Evolutionary conservation across 768 basidiomycete species (phyloP).

Genomic region (Mycena leptocephala): DNA sequence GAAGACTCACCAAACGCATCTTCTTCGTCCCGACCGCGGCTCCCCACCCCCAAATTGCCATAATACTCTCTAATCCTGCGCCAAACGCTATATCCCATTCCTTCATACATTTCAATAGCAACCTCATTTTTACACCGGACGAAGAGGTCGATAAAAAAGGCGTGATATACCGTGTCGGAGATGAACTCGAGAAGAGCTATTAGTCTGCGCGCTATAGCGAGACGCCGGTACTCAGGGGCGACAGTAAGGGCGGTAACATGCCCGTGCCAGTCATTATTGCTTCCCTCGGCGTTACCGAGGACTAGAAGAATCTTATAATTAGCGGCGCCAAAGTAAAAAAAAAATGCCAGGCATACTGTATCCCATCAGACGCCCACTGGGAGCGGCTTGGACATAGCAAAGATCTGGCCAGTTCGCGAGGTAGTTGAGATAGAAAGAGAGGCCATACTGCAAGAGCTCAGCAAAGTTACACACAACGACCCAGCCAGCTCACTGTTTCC

Average conservation of each 20-base stretch:
- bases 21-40: constrained; percentile 85
- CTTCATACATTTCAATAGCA: constrained; percentile 95
- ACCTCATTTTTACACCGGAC: constrained; percentile 90
- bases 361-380: constrained; percentile 90
- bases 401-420: constrained; percentile 94
- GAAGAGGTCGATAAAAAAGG: constrained; percentile 95
- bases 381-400: constrained; percentile 87
- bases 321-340: neutral
- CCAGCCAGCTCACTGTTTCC: constrained; percentile 81
- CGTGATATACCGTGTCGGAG: constrained; percentile 86
- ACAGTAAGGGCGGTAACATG: constrained; percentile 97
- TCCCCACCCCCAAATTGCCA: constrained; percentile 78
- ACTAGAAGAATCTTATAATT: constrained; percentile 64
- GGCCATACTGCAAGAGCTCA: constrained; percentile 75
- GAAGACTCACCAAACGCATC: constrained; percentile 88
- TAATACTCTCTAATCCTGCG: constrained; percentile 94
- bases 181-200: constrained; percentile 90
- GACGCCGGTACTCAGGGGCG: constrained; percentile 92
- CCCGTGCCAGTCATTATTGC: constrained; percentile 85
- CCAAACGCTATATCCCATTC: constrained; percentile 95
- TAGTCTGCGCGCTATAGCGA: constrained; percentile 90
- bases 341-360: constrained; percentile 48
- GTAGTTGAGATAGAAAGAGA: constrained; percentile 92
- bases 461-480: neutral
- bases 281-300: constrained; percentile 94